These are phyloP conservation scores for Fusarium tupiense DNA, from an alignment of 2,329 filamentous ascomycete genomes.

Conservation along the genomic window DNA sequence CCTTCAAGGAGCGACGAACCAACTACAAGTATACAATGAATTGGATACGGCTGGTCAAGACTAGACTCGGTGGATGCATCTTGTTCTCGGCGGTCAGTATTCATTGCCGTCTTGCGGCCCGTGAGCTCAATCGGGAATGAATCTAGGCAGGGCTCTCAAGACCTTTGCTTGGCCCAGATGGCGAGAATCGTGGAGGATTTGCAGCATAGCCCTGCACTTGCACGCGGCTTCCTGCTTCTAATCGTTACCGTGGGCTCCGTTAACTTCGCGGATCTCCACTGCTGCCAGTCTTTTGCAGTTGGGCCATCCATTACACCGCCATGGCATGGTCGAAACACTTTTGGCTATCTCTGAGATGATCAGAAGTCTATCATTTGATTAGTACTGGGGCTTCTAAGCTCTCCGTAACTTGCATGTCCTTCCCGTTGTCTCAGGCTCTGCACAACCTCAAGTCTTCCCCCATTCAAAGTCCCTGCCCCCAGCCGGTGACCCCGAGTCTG, in stretches of 20 bases:
- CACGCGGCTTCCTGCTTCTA: conserved; percentile 46
- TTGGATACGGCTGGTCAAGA: conserved; percentile 16
- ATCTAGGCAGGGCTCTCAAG: conserved; percentile 18
- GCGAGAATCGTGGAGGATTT: conserved; percentile 37
- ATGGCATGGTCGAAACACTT: conserved; percentile 21
- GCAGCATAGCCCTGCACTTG: conserved; percentile 40
- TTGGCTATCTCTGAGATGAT: conserved; percentile 20
- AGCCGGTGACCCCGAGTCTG: conserved; percentile 43
- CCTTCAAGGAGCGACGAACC: conserved; percentile 1
- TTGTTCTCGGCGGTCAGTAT: conserved; percentile 20
- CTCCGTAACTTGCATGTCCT: conserved; percentile 50
- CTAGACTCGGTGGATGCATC: conserved; percentile 24
- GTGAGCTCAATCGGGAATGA: conserved; percentile 34
- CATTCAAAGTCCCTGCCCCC: conserved; percentile 42
- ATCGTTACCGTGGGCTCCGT: conserved; percentile 34
- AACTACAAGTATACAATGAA: conserved; percentile 6
- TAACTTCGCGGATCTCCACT: conserved; percentile 24
- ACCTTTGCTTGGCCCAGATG: conserved; percentile 44
- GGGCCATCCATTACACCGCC: conserved; percentile 26
- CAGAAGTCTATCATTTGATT: conserved; percentile 32
- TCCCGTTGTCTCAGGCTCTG: conserved; percentile 57
- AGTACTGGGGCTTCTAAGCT: conserved; percentile 45
- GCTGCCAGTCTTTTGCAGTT: conserved; percentile 16
- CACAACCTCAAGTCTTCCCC: conserved; percentile 48
- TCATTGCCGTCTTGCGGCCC: conserved; percentile 33